Percentiles rank a stretch among this genome's conserved stretches.
phyloP scores from a whole-genome alignment of 1,139 yeast species.

The Tardiomyces blankii region DNA sequence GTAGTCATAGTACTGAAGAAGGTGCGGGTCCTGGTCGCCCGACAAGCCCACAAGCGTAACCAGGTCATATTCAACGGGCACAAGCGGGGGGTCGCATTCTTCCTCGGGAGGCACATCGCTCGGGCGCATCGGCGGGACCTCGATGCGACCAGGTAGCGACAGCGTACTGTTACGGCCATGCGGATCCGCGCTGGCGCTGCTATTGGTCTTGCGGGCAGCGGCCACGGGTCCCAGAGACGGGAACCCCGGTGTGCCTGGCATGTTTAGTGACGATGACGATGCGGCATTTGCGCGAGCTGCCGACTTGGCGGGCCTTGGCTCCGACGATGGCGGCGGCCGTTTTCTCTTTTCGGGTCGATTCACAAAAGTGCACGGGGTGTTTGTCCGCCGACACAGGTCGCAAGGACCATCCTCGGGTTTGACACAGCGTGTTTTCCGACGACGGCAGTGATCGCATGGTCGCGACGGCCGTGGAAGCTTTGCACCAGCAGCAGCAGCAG shows the following conservation, averaged over 20 bases:
- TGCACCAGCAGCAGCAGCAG: no score
- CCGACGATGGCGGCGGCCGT: constrained; percentile 1
- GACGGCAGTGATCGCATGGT: constrained; percentile 20
- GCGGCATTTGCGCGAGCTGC: neutral
- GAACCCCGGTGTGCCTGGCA: neutral
- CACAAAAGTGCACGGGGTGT: constrained; percentile 15
- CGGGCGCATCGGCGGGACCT: constrained; percentile 15
- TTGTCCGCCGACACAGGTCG: constrained; percentile 14
- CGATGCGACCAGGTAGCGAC: constrained; percentile 7
- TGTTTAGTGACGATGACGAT: neutral
- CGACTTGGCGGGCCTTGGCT: neutral
- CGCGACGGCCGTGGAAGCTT: constrained; percentile 4
- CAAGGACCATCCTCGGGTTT: constrained; percentile 16
- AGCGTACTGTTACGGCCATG: neutral
- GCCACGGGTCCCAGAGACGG: neutral
- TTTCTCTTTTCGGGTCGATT: constrained; percentile 13
- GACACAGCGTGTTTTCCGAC: constrained; percentile 18
- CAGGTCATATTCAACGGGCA: constrained; percentile 18
- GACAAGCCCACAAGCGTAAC: constrained; percentile 23
- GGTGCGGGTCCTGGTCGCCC: constrained; percentile 27
- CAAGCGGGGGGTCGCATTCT: constrained; percentile 13
- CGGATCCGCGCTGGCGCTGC: neutral
- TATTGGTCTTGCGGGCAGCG: neutral
- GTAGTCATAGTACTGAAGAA: constrained; percentile 20
- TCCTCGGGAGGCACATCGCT: constrained; percentile 9